A percentile compares a stretch with the other conserved stretches of the same genome.
Conservation (phyloP, 805 yeast species). For the Ogataea kodamae region DNA sequence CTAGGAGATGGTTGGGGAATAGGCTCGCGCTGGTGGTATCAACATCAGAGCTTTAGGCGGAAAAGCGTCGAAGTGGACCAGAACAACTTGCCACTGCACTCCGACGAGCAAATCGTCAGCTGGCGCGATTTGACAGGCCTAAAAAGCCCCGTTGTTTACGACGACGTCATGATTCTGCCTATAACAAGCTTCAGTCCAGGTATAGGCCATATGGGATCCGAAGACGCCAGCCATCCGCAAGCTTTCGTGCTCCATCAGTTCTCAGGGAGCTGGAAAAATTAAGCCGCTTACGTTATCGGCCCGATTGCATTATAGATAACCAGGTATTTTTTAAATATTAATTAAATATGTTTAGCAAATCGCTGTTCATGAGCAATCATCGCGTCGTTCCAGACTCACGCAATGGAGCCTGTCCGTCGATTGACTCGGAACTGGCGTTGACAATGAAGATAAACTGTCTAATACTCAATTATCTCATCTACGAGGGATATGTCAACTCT, state of each 20-base stretch:
- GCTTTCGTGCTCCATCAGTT: constrained; percentile 64
- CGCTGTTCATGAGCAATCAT: no score
- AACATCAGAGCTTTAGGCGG: constrained; percentile 21
- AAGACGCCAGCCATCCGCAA: constrained; percentile 37
- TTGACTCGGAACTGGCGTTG: constrained; percentile 13
- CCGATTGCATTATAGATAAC: no score
- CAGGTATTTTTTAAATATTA: no score
- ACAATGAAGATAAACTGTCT: constrained; percentile 43
- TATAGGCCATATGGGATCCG: constrained; percentile 67
- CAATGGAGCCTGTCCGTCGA: constrained; percentile 1
- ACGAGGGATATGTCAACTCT: constrained; percentile 73
- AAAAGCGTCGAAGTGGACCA: constrained; percentile 21
- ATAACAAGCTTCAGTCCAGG: constrained; percentile 67
- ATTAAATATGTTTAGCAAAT: no score
- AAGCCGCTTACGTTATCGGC: not conserved
- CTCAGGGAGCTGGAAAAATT: constrained; percentile 59
- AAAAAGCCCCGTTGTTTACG: constrained; percentile 50
- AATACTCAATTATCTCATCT: constrained; percentile 68
- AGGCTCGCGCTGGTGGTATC: constrained; percentile 30
- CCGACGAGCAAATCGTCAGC: constrained; percentile 37
- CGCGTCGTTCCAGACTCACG: constrained; percentile 1
- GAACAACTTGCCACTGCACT: constrained; percentile 23
- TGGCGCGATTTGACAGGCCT: constrained; percentile 66
- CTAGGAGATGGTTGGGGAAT: constrained; percentile 33
- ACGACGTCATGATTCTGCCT: constrained; percentile 71